Conservation (phyloP, 768 basidiomycete species). For the Naganishia randhawae region DNA sequence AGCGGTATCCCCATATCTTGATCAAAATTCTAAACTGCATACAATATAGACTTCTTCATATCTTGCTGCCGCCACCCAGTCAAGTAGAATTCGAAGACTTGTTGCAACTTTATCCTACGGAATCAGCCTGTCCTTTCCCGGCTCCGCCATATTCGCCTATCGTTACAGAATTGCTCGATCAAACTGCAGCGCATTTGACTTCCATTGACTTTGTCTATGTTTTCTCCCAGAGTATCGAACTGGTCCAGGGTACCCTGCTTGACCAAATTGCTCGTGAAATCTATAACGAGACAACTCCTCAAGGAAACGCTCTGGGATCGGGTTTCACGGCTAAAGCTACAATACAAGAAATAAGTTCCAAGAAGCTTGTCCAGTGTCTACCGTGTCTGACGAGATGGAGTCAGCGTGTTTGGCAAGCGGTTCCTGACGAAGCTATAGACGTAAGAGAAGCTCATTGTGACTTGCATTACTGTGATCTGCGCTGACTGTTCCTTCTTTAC, state of each 20-base stretch:
- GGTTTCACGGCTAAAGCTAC: constrained; percentile 1
- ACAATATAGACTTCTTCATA: constrained; percentile 62
- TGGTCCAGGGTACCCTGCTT: constrained; percentile 64
- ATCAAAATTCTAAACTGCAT: neutral
- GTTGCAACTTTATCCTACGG: constrained; percentile 62
- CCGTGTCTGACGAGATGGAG: constrained; percentile 79
- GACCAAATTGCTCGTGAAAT: constrained; percentile 62
- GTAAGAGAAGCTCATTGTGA: constrained; percentile 30
- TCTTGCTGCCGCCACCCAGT: constrained; percentile 67
- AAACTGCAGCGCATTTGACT: constrained; percentile 63
- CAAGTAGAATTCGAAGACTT: constrained; percentile 67
- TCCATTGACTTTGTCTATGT: constrained; percentile 69
- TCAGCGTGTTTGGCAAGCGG: constrained; percentile 43
- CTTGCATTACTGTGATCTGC: neutral
- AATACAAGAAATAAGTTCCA: constrained; percentile 38
- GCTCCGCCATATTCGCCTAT: constrained; percentile 52
- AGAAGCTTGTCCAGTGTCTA: constrained; percentile 72
- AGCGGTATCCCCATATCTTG: no score
- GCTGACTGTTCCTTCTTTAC: constrained; percentile 6
- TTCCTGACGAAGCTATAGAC: constrained; percentile 46
- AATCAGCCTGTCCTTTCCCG: constrained; percentile 43
- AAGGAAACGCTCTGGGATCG: constrained; percentile 48
- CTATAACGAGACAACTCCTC: constrained; percentile 55
- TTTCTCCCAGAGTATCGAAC: constrained; percentile 69
- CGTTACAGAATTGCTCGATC: constrained; percentile 64